Evolutionary conservation across 148 eudicot species (phyloP), one percentile per base, ranked within the genome.

Genomic region (Vaccinium macrocarpon): DNA sequence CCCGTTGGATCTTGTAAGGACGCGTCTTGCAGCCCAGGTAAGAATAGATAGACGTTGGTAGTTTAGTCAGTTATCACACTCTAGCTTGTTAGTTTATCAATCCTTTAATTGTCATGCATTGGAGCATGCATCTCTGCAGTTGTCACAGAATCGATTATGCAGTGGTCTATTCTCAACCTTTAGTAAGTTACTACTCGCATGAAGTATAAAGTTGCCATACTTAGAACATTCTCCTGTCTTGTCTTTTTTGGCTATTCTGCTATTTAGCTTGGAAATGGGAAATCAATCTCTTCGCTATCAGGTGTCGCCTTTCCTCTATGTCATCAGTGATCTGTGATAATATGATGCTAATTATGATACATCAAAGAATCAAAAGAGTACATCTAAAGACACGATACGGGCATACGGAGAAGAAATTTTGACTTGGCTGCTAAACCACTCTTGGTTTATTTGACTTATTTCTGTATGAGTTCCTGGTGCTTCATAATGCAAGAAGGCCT

Each of bases 11-110:
- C 87, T 93, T 83, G 92, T 93, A 81, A 91, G 96, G 87, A 93
- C 96, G 48, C 93, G 96, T 50, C 92, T 93, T 88, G 92, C 96
- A 81, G 92, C 94, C 57, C 94, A 93, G 92, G 96, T 92, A 80
- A 82, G 25, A 79, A 51, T 61, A 51, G 66, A 81, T 35, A 32
- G 38, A 61, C 32, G 5, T 61, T 71, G 38, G 16, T 23, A 23
- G 15, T 70, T 29, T 2, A 19, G 18, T 86, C 72, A 72, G 48
- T 68, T 48, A 32, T 83, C 68, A 2, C 35, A 16, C n/a, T 7
- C 51, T 52, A 51, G 12, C 61, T 68, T 42, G 48, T 64, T n/a
- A 27, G 35, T 38, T 49, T 68, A 32, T 82, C 75, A 23, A 46
- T 23, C 76, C 42, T 49, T 51, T 70, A 27, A 70, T 29, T 82